Base-by-base conservation (phyloP, 2,329 filamentous ascomycete species). In the Penicillium decumbens region DNA sequence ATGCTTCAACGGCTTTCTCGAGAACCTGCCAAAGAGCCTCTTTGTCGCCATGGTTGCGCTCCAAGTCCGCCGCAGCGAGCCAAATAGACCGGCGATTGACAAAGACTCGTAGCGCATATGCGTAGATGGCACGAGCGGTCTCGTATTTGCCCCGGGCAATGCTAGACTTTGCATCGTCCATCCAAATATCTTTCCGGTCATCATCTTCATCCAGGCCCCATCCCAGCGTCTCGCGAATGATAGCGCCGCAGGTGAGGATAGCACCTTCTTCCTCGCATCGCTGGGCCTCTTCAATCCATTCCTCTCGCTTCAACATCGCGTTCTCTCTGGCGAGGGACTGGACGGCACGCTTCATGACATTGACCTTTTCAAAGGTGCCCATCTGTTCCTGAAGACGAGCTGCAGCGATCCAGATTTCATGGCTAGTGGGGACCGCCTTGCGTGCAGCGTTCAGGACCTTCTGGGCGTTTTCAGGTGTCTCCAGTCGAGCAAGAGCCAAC, bases 371-470 rank as follows among this genome's bases (percentile, higher is more conserved):
- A 18, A 83, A 84, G 55, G 88, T 87, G 23, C 90, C 91, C 69
- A 95, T 89, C 69, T 97, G 90, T 67, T 87, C 84, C 69, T 96
- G 90, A 41, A 98, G 75, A 47, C 92, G 81, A 32, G 89, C 89
- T 28, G 92, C 93, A 7, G 93, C 92, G 64, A 98, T 89, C 93
- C 93, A 98, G 56, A 98, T 89, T 65, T 96, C 91, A 72, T 93
- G 82, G 25, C 90, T 96, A 1, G 90, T 93, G 1, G 93, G 93
- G 4, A 95, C 83, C 2, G 92, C 90, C 73, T 95, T 95, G 56
- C 93, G 87, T 28, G 95, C 95, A 70, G 85, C 91, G 73, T 98
- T 98, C 56, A 98, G 80, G 35, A 98, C 90, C 64, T 92, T 88
- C 66, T 95, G 92, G 1, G 95, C 93, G 62, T 95, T 92, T 59